These are phyloP conservation scores for Cercis canadensis DNA, from an alignment of 306 rosid genomes.

Conservation along the genomic window DNA sequence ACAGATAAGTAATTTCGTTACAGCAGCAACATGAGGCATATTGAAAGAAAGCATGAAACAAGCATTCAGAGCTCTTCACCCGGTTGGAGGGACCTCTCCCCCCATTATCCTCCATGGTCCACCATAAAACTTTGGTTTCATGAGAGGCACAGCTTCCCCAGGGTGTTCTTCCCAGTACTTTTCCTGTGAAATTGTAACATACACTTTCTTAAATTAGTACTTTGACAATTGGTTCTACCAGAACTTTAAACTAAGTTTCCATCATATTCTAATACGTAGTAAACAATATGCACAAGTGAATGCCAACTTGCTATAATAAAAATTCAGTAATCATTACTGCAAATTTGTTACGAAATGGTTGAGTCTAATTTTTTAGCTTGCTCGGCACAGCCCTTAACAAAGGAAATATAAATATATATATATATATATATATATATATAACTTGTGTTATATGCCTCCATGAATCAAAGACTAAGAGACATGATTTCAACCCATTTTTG, in stretches of 20 bases:
- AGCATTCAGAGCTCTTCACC: slow-evolving; percentile 38
- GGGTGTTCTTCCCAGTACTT: slow-evolving; percentile 96
- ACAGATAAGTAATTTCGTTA: not conserved
- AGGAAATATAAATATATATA: no score
- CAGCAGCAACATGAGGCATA: slow-evolving; percentile 7
- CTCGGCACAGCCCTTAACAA: no score
- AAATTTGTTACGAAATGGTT: not conserved
- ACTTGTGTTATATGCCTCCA: not conserved
- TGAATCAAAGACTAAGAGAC: not conserved
- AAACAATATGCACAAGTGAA: slow-evolving; percentile 1
- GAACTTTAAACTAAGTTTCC: slow-evolving; percentile 7
- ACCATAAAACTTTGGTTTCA: slow-evolving; percentile 74
- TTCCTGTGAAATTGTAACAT: slow-evolving; percentile 56
- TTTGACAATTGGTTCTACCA: slow-evolving; percentile 2
- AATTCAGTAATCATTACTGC: not conserved
- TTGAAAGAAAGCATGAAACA: slow-evolving; percentile 15
- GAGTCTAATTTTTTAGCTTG: not conserved
- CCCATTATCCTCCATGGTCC: slow-evolving; percentile 80
- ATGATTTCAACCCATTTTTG: no score
- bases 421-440: no score
- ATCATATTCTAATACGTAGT: not conserved
- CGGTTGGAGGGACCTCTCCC: slow-evolving; percentile 54
- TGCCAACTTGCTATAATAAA: slow-evolving; percentile 2
- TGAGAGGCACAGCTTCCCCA: slow-evolving; percentile 74
- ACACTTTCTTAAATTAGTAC: not conserved